Conservation (phyloP, 1,284 basidiomycete genomes). For the Apiotrichum laibachii region DNA sequence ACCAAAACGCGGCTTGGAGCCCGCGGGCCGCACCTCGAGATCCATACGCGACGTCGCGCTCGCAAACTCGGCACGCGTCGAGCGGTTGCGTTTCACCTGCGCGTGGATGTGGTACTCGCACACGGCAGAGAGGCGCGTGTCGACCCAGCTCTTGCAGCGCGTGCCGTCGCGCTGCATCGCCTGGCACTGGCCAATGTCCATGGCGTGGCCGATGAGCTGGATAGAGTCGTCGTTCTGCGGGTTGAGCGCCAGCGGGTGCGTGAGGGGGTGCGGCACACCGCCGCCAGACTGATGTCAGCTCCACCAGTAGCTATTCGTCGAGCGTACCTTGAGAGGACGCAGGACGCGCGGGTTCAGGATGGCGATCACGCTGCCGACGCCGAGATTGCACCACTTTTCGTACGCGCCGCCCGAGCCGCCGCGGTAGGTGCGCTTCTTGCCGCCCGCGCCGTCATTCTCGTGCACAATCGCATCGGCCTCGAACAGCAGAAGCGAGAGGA, state of each 20-base stretch:
- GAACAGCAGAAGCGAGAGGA: slow-evolving; percentile 78
- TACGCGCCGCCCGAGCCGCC: slow-evolving; percentile 91
- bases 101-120: slow-evolving; percentile 86
- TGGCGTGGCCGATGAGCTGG: slow-evolving; percentile 77
- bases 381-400: slow-evolving; percentile 73
- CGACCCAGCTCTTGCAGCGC: slow-evolving; percentile 79
- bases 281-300: slow-evolving; percentile 9
- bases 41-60: slow-evolving; percentile 25
- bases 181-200: slow-evolving; percentile 78
- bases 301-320: slow-evolving; percentile 16
- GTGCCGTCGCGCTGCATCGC: slow-evolving; percentile 75
- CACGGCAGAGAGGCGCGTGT: slow-evolving; percentile 67
- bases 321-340: slow-evolving; percentile 70
- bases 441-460: slow-evolving; percentile 51
- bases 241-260: slow-evolving; percentile 81
- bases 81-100: slow-evolving; percentile 70
- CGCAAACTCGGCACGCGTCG: slow-evolving; percentile 72
- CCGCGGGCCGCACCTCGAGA: slow-evolving; percentile 3
- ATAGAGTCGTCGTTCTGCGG: slow-evolving; percentile 77
- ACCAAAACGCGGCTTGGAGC: slow-evolving; percentile 17
- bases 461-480: slow-evolving; percentile 68
- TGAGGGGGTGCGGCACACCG: slow-evolving; percentile 62
- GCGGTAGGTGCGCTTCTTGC: slow-evolving; percentile 60
- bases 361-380: slow-evolving; percentile 83
- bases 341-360: slow-evolving; percentile 84